A percentile compares a stretch with the other conserved stretches of the same genome.
Conservation (phyloP, 2,329 filamentous ascomycete species). For the Dactylellina sp. region DNA sequence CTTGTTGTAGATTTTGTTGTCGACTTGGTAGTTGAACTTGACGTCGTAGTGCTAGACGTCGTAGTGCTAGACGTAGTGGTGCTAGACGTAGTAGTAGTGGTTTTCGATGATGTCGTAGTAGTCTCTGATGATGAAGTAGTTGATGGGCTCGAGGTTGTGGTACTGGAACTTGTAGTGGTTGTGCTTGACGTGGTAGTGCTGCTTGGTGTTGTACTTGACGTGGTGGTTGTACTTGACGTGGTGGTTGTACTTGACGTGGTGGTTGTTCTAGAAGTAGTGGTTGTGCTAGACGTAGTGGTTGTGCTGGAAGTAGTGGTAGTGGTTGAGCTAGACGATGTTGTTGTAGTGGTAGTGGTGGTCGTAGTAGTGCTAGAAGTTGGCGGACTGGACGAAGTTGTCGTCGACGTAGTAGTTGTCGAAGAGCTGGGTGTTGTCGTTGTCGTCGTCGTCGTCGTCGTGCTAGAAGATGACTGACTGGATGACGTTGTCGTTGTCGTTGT, state of each 20-base stretch:
- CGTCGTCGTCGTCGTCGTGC: constrained; percentile 10
- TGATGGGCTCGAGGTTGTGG: not conserved
- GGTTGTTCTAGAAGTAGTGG: constrained; percentile 1
- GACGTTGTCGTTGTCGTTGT: constrained; percentile 12
- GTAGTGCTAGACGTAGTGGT: constrained; percentile 7
- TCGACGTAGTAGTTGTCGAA: constrained; percentile 7
- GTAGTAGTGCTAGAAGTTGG: constrained; percentile 13
- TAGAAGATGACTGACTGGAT: constrained; percentile 1
- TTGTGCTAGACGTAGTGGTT: not conserved
- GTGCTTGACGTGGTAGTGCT: not conserved
- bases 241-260: constrained; percentile 2
- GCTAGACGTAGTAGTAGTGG: not conserved
- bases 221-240: not conserved
- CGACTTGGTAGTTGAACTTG: not conserved
- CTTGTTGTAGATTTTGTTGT: constrained; percentile 6
- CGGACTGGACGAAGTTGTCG: not conserved
- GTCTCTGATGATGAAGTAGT: constrained; percentile 16
- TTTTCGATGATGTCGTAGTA: constrained; percentile 17
- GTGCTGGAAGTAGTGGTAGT: not conserved
- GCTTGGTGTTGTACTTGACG: constrained; percentile 5
- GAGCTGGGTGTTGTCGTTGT: not conserved
- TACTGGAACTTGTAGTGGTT: constrained; percentile 12
- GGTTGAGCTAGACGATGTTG: not conserved
- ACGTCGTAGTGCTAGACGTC: not conserved
- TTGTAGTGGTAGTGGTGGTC: constrained; percentile 4